Conservation (phyloP, 2,329 filamentous ascomycete genomes). For the Fusarium neocosmosporiellum region DNA sequence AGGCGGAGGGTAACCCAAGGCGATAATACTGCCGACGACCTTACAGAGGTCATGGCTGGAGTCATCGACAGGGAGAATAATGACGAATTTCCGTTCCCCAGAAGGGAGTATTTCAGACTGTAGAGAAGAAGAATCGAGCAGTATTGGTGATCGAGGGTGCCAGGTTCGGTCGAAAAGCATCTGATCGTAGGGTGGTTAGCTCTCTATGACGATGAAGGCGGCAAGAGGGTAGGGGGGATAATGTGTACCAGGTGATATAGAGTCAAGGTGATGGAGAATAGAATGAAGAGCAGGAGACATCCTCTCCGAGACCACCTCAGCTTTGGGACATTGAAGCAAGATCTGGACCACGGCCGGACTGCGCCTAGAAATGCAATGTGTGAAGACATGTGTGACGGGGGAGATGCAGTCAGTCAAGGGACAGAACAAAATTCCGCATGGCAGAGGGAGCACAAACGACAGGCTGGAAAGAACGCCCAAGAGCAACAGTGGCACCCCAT, state of each 20-base stretch:
- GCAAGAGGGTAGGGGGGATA: neutral
- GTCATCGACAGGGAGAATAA: constrained; percentile 38
- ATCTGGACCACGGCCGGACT: constrained; percentile 22
- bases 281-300: neutral
- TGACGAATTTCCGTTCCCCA: constrained; percentile 35
- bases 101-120: constrained; percentile 8
- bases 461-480: too few relatives aligned
- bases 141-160: constrained; percentile 16
- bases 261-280: constrained; percentile 1
- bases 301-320: constrained; percentile 30
- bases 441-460: too few relatives aligned
- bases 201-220: neutral
- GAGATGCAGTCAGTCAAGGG: neutral
- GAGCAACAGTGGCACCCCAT: too few relatives aligned
- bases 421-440: too few relatives aligned
- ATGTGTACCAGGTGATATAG: constrained; percentile 23
- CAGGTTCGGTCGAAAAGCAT: constrained; percentile 30
- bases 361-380: constrained; percentile 20
- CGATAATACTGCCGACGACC: constrained; percentile 41
- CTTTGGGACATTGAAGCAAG: constrained; percentile 21
- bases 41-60: constrained; percentile 46
- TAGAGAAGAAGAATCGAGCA: neutral
- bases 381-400: constrained; percentile 26
- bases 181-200: constrained; percentile 9
- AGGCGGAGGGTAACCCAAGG: constrained; percentile 44